Conservation (phyloP, 2,329 filamentous ascomycete species). For the Mycosphaerella sp. region DNA sequence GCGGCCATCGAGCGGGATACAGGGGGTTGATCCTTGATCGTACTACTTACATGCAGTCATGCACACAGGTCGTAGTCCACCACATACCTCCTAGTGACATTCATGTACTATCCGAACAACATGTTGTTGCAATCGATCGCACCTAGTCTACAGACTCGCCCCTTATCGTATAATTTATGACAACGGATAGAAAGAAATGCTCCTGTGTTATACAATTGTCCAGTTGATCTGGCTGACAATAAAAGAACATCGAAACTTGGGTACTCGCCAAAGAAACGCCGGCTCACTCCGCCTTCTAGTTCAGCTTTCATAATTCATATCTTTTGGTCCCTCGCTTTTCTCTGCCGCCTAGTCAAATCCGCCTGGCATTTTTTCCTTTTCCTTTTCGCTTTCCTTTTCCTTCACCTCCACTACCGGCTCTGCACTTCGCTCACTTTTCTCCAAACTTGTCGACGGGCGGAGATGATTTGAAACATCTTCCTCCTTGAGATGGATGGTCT, state of each 20-base stretch:
- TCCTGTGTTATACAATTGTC: background rate
- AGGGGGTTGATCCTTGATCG: no score
- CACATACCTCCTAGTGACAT: no score
- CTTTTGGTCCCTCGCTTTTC: background rate
- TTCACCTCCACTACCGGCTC: background rate
- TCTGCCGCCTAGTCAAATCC: conserved; percentile 26
- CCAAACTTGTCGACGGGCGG: background rate
- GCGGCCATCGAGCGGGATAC: no score
- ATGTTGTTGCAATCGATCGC: no score
- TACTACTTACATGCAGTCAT: no score
- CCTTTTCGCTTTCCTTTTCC: conserved; percentile 15
- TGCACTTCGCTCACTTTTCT: background rate
- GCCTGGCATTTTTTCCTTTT: conserved; percentile 28
- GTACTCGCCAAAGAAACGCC: background rate
- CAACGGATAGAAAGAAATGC: background rate
- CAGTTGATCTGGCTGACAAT: background rate
- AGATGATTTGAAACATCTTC: background rate
- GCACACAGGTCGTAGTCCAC: no score
- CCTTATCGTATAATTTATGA: no score
- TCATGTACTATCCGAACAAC: no score
- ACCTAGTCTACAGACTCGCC: no score
- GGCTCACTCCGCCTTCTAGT: background rate
- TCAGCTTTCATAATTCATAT: conserved; percentile 6
- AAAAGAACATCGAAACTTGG: background rate
- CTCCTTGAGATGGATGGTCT: background rate